These are phyloP conservation scores for Citrus reticulata DNA, from an alignment of 345 rosid species.

Conservation along the genomic window DNA sequence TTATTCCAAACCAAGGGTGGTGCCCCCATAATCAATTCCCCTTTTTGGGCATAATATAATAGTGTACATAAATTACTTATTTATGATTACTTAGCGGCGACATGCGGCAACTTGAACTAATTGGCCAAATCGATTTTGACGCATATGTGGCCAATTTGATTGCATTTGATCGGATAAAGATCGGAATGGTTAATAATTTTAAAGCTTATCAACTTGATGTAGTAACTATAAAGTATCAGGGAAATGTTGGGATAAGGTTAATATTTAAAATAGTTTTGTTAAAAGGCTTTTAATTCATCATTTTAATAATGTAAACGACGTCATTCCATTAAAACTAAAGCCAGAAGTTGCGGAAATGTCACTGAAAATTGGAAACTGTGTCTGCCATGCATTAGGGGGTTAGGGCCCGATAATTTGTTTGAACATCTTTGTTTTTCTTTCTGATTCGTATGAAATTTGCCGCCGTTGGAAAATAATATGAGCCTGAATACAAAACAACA, in stretches of 20 bases:
- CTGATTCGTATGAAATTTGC: not conserved
- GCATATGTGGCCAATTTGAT: not conserved
- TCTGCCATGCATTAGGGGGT: not conserved
- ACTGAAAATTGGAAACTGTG: constrained; percentile 18
- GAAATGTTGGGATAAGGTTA: constrained; percentile 2
- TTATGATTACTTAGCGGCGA: constrained; percentile 17
- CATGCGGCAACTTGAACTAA: not conserved
- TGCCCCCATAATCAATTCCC: constrained; percentile 32
- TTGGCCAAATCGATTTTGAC: not conserved
- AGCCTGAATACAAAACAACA: not conserved
- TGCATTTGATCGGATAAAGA: not conserved
- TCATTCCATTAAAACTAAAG: constrained; percentile 32
- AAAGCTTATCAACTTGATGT: not conserved
- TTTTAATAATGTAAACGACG: constrained; percentile 14
- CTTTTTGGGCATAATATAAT: not conserved
- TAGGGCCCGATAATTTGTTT: not conserved
- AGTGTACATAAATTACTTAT: not conserved
- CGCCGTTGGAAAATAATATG: not conserved
- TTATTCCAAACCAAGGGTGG: constrained; percentile 12
- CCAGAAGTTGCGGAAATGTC: constrained; percentile 31
- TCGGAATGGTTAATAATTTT: not conserved
- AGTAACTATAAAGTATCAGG: not conserved
- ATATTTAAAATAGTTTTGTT: not conserved
- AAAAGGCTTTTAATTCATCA: not conserved
- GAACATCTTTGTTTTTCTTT: not conserved